Evolutionary conservation across 805 yeast genomes (phyloP).

Genomic region (Candida koratica): DNA sequence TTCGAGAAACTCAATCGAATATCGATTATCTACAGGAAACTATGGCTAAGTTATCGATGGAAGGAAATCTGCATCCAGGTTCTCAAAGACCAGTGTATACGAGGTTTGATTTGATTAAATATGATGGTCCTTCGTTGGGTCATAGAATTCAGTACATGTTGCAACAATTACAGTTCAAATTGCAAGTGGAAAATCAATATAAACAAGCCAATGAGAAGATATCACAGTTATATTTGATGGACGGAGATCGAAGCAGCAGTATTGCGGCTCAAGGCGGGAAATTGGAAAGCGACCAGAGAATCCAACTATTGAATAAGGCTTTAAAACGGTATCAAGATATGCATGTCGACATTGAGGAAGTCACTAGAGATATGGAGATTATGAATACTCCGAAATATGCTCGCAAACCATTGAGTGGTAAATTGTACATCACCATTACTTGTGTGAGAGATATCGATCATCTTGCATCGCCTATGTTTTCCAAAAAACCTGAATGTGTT

Average conservation of each 20-base stretch:
- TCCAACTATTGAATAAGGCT: constrained; percentile 77
- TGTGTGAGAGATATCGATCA: constrained; percentile 90
- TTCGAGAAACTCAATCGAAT: constrained; percentile 87
- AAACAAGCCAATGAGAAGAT: constrained; percentile 89
- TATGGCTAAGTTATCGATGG: constrained; percentile 54
- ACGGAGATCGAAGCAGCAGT: constrained; percentile 83
- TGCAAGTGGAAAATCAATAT: constrained; percentile 92
- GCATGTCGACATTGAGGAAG: constrained; percentile 69
- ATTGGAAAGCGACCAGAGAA: constrained; percentile 77
- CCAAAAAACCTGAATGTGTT: constrained; percentile 74
- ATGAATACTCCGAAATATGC: constrained; percentile 69
- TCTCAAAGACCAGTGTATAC: constrained; percentile 47
- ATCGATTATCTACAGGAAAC: constrained; percentile 83
- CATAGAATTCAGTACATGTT: constrained; percentile 94
- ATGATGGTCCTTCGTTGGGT: constrained; percentile 91
- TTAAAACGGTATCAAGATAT: constrained; percentile 85
- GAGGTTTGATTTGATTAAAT: constrained; percentile 76
- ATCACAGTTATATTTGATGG: constrained; percentile 77
- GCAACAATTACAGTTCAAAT: constrained; percentile 88
- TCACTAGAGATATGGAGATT: constrained; percentile 60
- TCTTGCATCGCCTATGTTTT: constrained; percentile 75
- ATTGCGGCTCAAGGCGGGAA: constrained; percentile 88
- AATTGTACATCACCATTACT: constrained; percentile 64
- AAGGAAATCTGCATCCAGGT: constrained; percentile 13
- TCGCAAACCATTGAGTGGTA: constrained; percentile 81